Base-by-base conservation (phyloP, 495 filamentous ascomycete species). In the Podospora didyma region DNA sequence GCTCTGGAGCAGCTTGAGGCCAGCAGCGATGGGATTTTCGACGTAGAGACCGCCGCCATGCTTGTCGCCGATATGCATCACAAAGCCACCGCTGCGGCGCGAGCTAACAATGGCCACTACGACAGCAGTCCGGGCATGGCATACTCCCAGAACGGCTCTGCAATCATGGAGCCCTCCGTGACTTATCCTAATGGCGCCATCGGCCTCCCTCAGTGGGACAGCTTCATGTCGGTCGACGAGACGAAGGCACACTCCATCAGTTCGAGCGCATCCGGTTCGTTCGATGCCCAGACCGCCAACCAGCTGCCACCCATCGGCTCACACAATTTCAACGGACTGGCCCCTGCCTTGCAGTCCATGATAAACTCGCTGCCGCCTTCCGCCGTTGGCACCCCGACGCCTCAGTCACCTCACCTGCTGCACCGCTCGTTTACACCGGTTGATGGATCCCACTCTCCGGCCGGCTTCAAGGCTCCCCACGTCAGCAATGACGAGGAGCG, bases 11-110 rank as follows among this genome's bases (percentile, higher is more conserved):
- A 97, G 72, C 90, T 96, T 58, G 92, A 96, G 74, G 90, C 89
- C 60, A 90, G 87, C 76, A 90, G 85, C 75, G 94, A 98, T 71
- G 91, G 89, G 71, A 89, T 94, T 81, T 89, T 96, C 70, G 93
- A 97, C 77, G 85, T 97, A 72, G 94, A 98, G 82, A 93, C 92
- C 68, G 94, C 94, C 66, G 94, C 95, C 61, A 96, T 96, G 89
- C 85, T 98, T 79, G 94, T 98, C 82, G 94, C 95, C 69, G 90
- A 97, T 75, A 88, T 97, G 72, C 95, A 96, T 78, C 91, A 97
- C 75, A 96, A 96, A 76, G 93, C 94, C 65, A 89, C 87, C 63
- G 89, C 89, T 49, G 86, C 88, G 37, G 92, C 90, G 76, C 88
- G 78, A 47, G 77, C 72, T 44, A 74, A 72, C 35, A 68, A 66